Percentiles rank a stretch among this genome's conserved stretches.
phyloP scores from a whole-genome alignment of 2,329 filamentous ascomycete genomes.

The Phyllosticta citribraziliensis region DNA sequence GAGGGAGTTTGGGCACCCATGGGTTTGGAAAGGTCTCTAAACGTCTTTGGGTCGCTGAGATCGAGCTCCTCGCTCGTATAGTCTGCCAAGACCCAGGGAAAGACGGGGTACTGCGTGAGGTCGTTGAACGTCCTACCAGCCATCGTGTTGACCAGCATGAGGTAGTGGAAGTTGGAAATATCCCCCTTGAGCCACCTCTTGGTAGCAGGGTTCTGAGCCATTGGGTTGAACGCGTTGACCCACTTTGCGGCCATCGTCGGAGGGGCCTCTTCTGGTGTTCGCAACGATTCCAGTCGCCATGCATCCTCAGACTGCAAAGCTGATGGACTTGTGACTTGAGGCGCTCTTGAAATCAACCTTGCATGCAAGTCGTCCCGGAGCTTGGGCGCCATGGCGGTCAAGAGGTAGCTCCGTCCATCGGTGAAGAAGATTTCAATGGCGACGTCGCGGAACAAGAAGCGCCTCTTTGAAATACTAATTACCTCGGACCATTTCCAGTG shows the following conservation, averaged over 20 bases:
- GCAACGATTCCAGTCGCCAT: constrained; percentile 83
- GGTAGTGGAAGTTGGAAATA: constrained; percentile 96
- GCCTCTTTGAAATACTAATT: constrained; percentile 88
- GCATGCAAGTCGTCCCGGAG: constrained; percentile 71
- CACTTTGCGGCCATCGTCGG: constrained; percentile 76
- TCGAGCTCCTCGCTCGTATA: constrained; percentile 92
- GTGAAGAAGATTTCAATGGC: constrained; percentile 97
- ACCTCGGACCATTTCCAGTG: constrained; percentile 93
- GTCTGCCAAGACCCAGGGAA: constrained; percentile 93
- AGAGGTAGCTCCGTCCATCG: constrained; percentile 86
- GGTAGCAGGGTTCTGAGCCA: constrained; percentile 72
- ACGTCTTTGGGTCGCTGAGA: constrained; percentile 70
- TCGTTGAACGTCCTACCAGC: constrained; percentile 97
- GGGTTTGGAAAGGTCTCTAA: constrained; percentile 85
- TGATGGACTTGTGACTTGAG: constrained; percentile 63
- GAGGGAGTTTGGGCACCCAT: constrained; percentile 83
- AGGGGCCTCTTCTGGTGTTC: constrained; percentile 52
- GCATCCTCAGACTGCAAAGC: constrained; percentile 73
- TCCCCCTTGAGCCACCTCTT: constrained; percentile 87
- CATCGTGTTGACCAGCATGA: constrained; percentile 98
- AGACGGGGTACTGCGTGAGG: constrained; percentile 94
- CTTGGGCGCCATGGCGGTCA: constrained; percentile 68
- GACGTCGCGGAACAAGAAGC: constrained; percentile 91
- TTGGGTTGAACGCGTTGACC: constrained; percentile 81
- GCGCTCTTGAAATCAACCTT: constrained; percentile 68